Evolutionary conservation across 768 basidiomycete species (phyloP).

Genomic region (Boletus rubroflammeus): DNA sequence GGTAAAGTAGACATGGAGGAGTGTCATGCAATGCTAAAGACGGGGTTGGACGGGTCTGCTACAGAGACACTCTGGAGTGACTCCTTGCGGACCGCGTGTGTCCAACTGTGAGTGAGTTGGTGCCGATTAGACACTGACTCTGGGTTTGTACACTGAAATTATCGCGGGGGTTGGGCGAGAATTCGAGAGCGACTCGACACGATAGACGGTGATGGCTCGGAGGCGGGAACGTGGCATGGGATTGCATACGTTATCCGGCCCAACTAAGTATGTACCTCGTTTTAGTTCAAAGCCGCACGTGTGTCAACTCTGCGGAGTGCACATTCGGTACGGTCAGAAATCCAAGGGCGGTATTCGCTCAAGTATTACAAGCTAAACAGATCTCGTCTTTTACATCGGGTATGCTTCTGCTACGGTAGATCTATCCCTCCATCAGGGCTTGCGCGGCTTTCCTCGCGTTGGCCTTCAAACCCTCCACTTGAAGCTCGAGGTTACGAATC

Average conservation of each 20-base stretch:
- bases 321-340: background rate
- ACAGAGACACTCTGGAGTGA: conserved; percentile 22
- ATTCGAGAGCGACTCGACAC: background rate
- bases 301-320: background rate
- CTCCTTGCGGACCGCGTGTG: conserved; percentile 23
- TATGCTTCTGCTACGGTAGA: background rate
- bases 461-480: conserved; percentile 69
- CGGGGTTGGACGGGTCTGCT: conserved; percentile 17
- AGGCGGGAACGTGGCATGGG: background rate
- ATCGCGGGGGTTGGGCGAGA: background rate
- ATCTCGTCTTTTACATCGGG: background rate
- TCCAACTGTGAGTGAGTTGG: conserved; percentile 16
- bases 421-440: conserved; percentile 41
- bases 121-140: conserved; percentile 14
- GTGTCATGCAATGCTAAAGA: conserved; percentile 55
- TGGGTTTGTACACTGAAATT: background rate
- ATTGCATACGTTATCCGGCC: background rate
- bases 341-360: background rate
- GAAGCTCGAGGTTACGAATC: conserved; percentile 80
- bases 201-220: background rate
- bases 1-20: conserved; percentile 74
- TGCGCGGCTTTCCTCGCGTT: conserved; percentile 77
- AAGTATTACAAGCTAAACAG: background rate
- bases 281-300: conserved; percentile 11
- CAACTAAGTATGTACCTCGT: too few relatives aligned